A percentile compares a stretch with the other conserved stretches of the same genome.
These are phyloP conservation scores for Geotrichum cucujoidarum DNA, from an alignment of 1,139 yeast genomes.

Conservation along the genomic window DNA sequence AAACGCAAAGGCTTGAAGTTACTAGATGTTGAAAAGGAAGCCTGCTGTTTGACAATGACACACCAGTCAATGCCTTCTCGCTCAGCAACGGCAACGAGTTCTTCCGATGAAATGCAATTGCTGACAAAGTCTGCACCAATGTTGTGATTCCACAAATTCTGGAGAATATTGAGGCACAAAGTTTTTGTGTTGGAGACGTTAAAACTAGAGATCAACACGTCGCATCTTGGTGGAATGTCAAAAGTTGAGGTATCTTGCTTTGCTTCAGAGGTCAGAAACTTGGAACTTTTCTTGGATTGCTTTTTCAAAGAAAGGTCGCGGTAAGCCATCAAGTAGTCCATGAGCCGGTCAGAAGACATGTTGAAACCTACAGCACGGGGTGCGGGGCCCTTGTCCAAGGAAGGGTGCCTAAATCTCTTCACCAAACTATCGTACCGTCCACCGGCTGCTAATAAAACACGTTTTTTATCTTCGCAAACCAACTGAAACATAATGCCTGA, in stretches of 20 bases:
- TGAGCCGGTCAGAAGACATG: constrained; percentile 59
- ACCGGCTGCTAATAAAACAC: constrained; percentile 73
- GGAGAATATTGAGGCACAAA: constrained; percentile 58
- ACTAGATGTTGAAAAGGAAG: constrained; percentile 32
- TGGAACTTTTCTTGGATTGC: constrained; percentile 23
- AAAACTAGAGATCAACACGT: constrained; percentile 70
- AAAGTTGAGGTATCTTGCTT: constrained; percentile 19
- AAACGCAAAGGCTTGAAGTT: constrained; percentile 71
- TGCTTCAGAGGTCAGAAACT: constrained; percentile 21
- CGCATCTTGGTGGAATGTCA: constrained; percentile 50
- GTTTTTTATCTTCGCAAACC: constrained; percentile 50
- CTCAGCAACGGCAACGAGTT: constrained; percentile 58
- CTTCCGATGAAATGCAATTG: constrained; percentile 55
- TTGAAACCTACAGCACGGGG: constrained; percentile 79
- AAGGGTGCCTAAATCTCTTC: constrained; percentile 53
- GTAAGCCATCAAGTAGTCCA: constrained; percentile 45
- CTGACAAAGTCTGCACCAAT: constrained; percentile 67
- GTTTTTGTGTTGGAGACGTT: constrained; percentile 45
- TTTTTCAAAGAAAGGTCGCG: constrained; percentile 25
- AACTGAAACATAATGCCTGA: constrained; percentile 88
- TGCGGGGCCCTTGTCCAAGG: constrained; percentile 42
- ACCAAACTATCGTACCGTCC: constrained; percentile 82
- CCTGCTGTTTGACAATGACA: constrained; percentile 62
- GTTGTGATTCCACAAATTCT: constrained; percentile 61
- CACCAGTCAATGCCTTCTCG: constrained; percentile 72